Conservation (phyloP, 73 alveolate species). For the Paramecium caudatum region DNA sequence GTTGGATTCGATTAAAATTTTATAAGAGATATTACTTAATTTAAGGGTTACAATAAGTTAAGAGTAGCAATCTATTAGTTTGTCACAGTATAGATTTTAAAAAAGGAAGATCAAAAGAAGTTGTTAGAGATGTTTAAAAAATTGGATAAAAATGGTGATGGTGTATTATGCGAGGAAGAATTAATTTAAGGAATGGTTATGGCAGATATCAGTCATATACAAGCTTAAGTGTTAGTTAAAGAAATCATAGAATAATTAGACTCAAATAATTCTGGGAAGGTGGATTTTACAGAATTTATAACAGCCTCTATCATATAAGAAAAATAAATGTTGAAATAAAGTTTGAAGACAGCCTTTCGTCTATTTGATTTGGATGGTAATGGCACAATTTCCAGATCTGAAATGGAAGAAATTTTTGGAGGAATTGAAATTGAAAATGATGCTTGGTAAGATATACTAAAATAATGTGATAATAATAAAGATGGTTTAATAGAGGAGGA, state of each 20-base stretch:
- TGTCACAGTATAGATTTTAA: not conserved
- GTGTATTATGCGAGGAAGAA: constrained; percentile 40
- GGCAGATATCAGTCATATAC: not conserved
- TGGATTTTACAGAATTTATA: constrained; percentile 55
- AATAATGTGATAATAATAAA: not conserved
- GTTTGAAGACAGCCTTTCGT: not conserved
- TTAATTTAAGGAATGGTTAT: constrained; percentile 15
- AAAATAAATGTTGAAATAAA: not conserved
- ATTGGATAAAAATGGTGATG: constrained; percentile 33
- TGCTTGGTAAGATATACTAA: constrained; percentile 16
- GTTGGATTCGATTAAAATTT: not conserved
- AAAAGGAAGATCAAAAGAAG: not conserved
- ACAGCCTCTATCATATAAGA: constrained; percentile 17
- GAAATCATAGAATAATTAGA: not conserved
- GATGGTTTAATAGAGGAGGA: not conserved
- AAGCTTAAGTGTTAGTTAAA: not conserved
- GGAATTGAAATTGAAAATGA: constrained; percentile 27
- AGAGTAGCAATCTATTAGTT: constrained; percentile 17
- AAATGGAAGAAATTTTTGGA: constrained; percentile 15
- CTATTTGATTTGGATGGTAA: constrained; percentile 69
- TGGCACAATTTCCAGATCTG: constrained; percentile 8
- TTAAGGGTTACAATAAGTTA: constrained; percentile 20
- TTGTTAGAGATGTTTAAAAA: constrained; percentile 1
- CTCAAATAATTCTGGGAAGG: constrained; percentile 53
- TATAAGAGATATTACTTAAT: not conserved